Percentiles rank a stretch among this genome's conserved stretches.
phyloP scores from a whole-genome alignment of 495 filamentous ascomycete species.

The Penicillium desertorum region DNA sequence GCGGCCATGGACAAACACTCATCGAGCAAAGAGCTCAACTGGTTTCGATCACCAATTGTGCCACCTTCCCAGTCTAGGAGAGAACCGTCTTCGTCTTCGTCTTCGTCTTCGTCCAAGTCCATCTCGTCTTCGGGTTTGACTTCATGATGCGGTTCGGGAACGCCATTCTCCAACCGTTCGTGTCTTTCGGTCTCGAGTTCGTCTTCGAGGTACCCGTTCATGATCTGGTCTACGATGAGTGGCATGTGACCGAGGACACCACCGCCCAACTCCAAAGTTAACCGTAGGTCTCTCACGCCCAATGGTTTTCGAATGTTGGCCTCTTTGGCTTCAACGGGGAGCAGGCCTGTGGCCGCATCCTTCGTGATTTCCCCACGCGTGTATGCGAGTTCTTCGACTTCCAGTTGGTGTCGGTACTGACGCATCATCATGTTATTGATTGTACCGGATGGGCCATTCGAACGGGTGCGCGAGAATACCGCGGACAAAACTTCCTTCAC shows the following conservation, averaged over 20 bases:
- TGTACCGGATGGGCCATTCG: constrained; percentile 72
- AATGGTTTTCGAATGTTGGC: constrained; percentile 64
- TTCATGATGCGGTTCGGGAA: constrained; percentile 31
- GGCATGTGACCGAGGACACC: constrained; percentile 76
- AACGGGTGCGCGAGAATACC: constrained; percentile 74
- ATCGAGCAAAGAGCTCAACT: constrained; percentile 70
- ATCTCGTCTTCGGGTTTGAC: constrained; percentile 53
- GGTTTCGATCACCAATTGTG: constrained; percentile 55
- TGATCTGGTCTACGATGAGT: constrained; percentile 66
- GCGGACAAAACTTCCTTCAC: constrained; percentile 84
- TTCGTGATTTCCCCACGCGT: constrained; percentile 69
- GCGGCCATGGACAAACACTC: constrained; percentile 53
- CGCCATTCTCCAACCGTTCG: constrained; percentile 47
- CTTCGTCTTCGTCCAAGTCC: constrained; percentile 59
- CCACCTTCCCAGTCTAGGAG: constrained; percentile 73
- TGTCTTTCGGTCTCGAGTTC: constrained; percentile 61
- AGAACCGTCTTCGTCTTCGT: constrained; percentile 31
- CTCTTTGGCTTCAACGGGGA: constrained; percentile 73
- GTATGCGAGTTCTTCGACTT: constrained; percentile 67
- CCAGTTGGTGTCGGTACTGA: constrained; percentile 69
- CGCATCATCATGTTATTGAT: constrained; percentile 74
- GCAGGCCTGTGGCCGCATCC: constrained; percentile 58
- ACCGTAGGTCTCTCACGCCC: constrained; percentile 73
- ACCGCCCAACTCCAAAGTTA: constrained; percentile 73
- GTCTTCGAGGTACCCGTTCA: constrained; percentile 71